Conservation (phyloP, 345 rosid species). For the Citrus unshiu region DNA sequence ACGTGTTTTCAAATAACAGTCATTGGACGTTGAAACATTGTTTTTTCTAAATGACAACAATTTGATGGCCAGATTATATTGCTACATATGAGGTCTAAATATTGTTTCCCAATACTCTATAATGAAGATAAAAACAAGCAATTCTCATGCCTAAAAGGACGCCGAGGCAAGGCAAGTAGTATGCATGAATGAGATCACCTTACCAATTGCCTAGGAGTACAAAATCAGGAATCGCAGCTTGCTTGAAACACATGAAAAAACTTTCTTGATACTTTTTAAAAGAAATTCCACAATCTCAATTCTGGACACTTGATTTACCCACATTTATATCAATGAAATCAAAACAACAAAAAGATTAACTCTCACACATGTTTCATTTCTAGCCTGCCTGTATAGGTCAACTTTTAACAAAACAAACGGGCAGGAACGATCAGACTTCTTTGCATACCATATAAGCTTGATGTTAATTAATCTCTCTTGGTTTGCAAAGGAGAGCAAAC, state of each 20-base stretch:
- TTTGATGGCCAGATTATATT: too few relatives aligned
- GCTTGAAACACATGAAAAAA: not conserved
- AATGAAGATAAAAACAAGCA: not conserved
- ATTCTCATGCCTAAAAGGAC: not conserved
- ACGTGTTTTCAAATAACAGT: not conserved
- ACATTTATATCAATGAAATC: not conserved
- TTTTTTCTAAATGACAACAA: too few relatives aligned
- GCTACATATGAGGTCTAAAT: too few relatives aligned
- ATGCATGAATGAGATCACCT: too few relatives aligned
- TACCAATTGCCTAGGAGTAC: too few relatives aligned
- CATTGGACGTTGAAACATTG: not conserved
- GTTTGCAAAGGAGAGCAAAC: slow-evolving; percentile 35
- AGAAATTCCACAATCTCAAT: not conserved
- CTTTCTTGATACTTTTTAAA: not conserved
- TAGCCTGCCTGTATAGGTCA: not conserved
- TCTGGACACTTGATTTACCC: not conserved
- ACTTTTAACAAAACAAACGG: not conserved
- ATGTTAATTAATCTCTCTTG: slow-evolving; percentile 23
- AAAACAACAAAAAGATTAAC: not conserved
- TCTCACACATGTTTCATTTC: not conserved
- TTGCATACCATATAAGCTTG: too few relatives aligned
- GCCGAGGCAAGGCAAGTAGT: too few relatives aligned
- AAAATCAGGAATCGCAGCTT: too few relatives aligned
- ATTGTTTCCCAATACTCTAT: too few relatives aligned
- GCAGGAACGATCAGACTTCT: not conserved